phyloP scores from a whole-genome alignment of 2,329 filamentous ascomycete species.

The Fusarium nelsonii region DNA sequence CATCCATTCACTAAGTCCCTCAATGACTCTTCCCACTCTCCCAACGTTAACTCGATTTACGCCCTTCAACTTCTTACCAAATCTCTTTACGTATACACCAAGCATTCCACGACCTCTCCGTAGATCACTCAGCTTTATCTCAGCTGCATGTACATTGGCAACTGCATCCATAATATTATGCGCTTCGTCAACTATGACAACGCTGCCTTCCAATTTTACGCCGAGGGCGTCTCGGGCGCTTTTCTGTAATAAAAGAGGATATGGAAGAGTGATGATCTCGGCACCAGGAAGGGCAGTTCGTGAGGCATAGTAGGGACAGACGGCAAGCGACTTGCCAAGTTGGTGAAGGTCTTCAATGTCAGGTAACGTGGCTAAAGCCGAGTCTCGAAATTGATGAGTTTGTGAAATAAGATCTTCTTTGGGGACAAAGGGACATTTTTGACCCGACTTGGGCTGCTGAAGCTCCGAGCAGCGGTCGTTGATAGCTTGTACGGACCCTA shows the following conservation, averaged over 20 bases:
- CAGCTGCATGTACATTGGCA: conserved; percentile 84
- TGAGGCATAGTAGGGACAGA: conserved; percentile 98
- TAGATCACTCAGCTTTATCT: conserved; percentile 79
- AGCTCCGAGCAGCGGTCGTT: conserved; percentile 94
- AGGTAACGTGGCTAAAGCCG: conserved; percentile 83
- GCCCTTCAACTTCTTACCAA: conserved; percentile 88
- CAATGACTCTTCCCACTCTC: conserved; percentile 85
- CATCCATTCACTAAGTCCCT: conserved; percentile 80
- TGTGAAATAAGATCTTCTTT: conserved; percentile 79
- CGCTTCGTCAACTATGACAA: conserved; percentile 97
- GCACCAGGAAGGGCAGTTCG: conserved; percentile 83
- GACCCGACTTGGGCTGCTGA: conserved; percentile 73
- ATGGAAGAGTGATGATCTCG: conserved; percentile 93
- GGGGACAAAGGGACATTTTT: conserved; percentile 81
- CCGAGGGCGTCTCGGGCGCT: conserved; percentile 88
- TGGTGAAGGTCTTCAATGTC: conserved; percentile 92
- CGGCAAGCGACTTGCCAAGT: conserved; percentile 80
- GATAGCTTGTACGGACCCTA: conserved; percentile 81
- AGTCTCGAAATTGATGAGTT: conserved; percentile 86
- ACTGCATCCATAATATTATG: conserved; percentile 98
- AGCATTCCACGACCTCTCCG: conserved; percentile 80
- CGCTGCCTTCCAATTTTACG: conserved; percentile 85
- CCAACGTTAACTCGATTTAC: conserved; percentile 93
- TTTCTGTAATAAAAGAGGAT: conserved; percentile 88
- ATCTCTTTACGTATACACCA: conserved; percentile 84